These are phyloP conservation scores for Kalaharituber pfeilii DNA, from an alignment of 2,329 filamentous ascomycete genomes.

Conservation along the genomic window DNA sequence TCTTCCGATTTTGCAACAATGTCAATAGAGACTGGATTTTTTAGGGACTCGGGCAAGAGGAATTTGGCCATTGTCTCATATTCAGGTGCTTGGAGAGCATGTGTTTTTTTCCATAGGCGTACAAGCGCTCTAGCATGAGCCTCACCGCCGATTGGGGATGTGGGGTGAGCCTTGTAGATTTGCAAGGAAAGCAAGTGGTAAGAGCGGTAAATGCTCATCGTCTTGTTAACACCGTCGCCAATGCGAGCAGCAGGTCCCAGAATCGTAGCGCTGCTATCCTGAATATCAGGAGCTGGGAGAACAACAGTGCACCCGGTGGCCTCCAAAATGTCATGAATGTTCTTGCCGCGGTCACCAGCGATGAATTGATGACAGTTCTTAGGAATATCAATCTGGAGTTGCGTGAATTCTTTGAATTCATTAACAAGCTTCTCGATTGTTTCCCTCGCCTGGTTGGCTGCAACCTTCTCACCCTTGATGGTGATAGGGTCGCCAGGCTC, in stretches of 20 bases:
- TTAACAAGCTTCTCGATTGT: conserved; percentile 67
- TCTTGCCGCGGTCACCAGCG: conserved; percentile 63
- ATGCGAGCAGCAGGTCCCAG: conserved; percentile 63
- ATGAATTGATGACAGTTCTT: conserved; percentile 80
- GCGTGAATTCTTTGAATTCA: conserved; percentile 51
- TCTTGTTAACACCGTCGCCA: conserved; percentile 57
- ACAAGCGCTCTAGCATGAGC: conserved; percentile 72
- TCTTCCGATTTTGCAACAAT: background rate
- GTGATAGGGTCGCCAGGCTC: conserved; percentile 38
- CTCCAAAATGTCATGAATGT: conserved; percentile 68
- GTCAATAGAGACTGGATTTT: background rate
- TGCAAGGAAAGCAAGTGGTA: conserved; percentile 67
- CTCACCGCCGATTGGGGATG: conserved; percentile 52
- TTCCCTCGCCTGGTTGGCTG: conserved; percentile 61
- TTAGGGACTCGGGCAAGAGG: background rate
- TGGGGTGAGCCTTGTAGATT: conserved; percentile 59
- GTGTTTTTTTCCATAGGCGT: conserved; percentile 66
- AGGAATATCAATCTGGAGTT: conserved; percentile 66
- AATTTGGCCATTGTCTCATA: conserved; percentile 26
- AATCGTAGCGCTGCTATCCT: conserved; percentile 69
- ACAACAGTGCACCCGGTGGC: conserved; percentile 84
- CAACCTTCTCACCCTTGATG: conserved; percentile 67
- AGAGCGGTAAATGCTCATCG: conserved; percentile 72
- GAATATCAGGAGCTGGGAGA: conserved; percentile 54
- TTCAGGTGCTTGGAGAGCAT: conserved; percentile 69